Evolutionary conservation across 1,284 basidiomycete genomes (phyloP).

Genomic region (Pseudozyma sp.): DNA sequence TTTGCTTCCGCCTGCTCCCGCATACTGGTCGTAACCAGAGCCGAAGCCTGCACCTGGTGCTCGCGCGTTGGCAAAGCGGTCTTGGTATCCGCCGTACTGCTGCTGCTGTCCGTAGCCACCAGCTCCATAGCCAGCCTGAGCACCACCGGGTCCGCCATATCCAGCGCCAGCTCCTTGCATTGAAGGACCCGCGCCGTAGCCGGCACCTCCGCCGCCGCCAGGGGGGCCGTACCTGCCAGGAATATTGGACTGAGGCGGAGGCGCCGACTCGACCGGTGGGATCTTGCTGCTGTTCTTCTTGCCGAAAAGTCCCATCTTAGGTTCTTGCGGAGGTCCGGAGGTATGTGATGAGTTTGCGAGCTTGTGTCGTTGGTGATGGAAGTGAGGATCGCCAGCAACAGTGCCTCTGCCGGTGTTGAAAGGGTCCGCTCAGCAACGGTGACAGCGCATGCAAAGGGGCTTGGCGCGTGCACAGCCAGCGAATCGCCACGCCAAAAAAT

Average conservation of each 20-base stretch:
- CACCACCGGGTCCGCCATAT: slow-evolving; percentile 11
- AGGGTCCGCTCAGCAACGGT: background rate
- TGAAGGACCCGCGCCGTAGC: slow-evolving; percentile 22
- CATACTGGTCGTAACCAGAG: slow-evolving; percentile 52
- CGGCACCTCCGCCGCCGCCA: slow-evolving; percentile 18
- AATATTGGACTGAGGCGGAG: slow-evolving; percentile 17
- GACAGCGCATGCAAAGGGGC: slow-evolving; percentile 8
- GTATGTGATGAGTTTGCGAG: background rate
- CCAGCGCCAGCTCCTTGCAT: slow-evolving; percentile 11
- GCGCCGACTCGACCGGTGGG: slow-evolving; percentile 32
- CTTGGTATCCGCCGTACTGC: slow-evolving; percentile 35
- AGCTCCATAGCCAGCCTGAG: slow-evolving; percentile 13
- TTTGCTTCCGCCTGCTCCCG: slow-evolving; percentile 21
- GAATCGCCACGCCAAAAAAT: background rate
- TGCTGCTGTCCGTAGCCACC: slow-evolving; percentile 29
- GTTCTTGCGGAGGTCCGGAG: background rate
- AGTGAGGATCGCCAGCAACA: background rate
- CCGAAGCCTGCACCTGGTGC: slow-evolving; percentile 52
- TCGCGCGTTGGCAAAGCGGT: slow-evolving; percentile 50
- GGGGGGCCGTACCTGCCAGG: slow-evolving; percentile 29
- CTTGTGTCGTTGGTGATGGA: background rate
- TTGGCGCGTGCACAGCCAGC: slow-evolving; percentile 19
- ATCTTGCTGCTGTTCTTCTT: slow-evolving; percentile 49
- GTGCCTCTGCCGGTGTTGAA: background rate
- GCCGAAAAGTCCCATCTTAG: slow-evolving; percentile 45